A percentile compares a stretch with the other conserved stretches of the same genome.
These are phyloP conservation scores for Teratosphaeria zuluensis DNA, from an alignment of 2,329 filamentous ascomycete species.

Conservation along the genomic window DNA sequence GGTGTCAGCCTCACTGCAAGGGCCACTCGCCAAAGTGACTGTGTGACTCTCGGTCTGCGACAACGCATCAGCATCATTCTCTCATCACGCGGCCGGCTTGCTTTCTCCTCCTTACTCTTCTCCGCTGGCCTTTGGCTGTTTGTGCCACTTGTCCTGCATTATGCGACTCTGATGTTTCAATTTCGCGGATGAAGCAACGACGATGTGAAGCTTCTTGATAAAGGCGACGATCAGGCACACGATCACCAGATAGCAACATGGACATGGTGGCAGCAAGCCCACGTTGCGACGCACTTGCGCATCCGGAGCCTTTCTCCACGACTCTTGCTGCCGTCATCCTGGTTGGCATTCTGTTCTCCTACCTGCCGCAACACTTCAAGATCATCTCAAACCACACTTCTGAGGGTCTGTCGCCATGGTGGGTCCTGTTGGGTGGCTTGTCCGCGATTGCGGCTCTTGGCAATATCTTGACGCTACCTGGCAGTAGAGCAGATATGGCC, in stretches of 20 bases:
- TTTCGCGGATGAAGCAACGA: not conserved
- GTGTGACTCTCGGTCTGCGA: not conserved
- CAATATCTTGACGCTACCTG: constrained; percentile 83
- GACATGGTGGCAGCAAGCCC: not conserved
- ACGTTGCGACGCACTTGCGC: constrained; percentile 16
- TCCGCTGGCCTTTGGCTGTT: not conserved
- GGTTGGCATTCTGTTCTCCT: constrained; percentile 80
- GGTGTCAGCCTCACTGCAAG: not conserved
- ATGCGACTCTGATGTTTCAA: not conserved
- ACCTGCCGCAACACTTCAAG: constrained; percentile 87
- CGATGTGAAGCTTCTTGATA: not conserved
- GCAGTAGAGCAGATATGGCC: constrained; percentile 68
- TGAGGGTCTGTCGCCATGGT: constrained; percentile 91
- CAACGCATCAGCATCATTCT: not conserved
- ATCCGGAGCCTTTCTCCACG: constrained; percentile 19
- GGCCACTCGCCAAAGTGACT: not conserved
- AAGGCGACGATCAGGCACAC: not conserved
- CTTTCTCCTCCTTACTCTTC: not conserved
- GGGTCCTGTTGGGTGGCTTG: constrained; percentile 85
- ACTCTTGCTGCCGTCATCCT: constrained; percentile 52
- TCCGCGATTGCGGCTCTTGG: constrained; percentile 77
- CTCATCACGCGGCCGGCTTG: not conserved
- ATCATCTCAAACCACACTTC: constrained; percentile 80
- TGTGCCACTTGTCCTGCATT: not conserved
- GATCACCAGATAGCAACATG: not conserved